Evolutionary conservation across 2,329 filamentous ascomycete species (phyloP).

Genomic region (Aspergillus aculeatinus): DNA sequence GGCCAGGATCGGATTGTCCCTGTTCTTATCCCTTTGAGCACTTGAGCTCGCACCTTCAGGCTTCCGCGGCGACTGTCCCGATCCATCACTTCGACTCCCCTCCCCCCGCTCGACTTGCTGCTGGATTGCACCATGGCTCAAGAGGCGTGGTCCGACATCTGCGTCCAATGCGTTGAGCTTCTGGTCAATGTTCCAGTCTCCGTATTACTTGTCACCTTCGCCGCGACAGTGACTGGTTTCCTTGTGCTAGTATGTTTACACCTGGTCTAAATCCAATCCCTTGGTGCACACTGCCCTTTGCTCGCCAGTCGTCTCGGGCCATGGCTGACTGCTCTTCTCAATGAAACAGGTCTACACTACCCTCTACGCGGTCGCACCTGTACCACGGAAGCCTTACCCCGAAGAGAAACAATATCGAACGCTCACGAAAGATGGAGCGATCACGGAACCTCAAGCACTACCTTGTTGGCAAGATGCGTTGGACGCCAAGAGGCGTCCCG

Average conservation of each 20-base stretch:
- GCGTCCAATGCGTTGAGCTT: constrained; percentile 34
- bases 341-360: constrained; percentile 60
- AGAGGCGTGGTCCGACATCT: constrained; percentile 29
- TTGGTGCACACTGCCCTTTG: neutral
- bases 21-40: constrained; percentile 19
- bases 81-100: constrained; percentile 7
- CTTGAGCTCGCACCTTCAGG: constrained; percentile 16
- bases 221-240: constrained; percentile 32
- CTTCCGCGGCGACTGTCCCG: neutral
- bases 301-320: neutral
- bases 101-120: neutral
- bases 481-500: constrained; percentile 60
- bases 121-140: constrained; percentile 26
- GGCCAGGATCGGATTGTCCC: constrained; percentile 23
- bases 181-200: constrained; percentile 29
- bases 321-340: neutral
- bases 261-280: neutral
- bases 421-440: constrained; percentile 63
- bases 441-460: constrained; percentile 56
- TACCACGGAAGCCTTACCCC: constrained; percentile 68
- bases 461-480: constrained; percentile 87
- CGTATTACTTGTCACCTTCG: constrained; percentile 29
- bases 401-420: constrained; percentile 87
- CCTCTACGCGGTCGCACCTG: constrained; percentile 74
- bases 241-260: constrained; percentile 34